Base-by-base conservation (phyloP, 1,284 basidiomycete species). In the Moniliophthora roreri region DNA sequence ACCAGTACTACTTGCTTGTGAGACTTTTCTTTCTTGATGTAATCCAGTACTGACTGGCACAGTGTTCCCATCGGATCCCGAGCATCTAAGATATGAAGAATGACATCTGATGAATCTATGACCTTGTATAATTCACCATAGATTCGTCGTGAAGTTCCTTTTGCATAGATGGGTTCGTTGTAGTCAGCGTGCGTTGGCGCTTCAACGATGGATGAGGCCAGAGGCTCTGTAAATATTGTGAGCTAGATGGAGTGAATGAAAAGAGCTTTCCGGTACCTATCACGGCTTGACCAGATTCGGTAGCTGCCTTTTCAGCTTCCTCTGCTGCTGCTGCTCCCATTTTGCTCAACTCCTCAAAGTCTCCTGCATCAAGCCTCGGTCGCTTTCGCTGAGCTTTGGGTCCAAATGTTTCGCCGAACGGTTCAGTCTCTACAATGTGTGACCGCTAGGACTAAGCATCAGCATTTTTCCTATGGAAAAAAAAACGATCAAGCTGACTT, bases 121-220 rank as follows among this genome's bases (percentile, higher is more conserved):
- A 99, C 97, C 72, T 99, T 99, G 82, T 99, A 99, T 21, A 99
- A 77, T 70, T 99, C 96, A 58, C 93, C 95, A 75, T 98, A 99
- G 60, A 99, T 99, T 52, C 97, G 85, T 42, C 89, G 79, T 21
- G 93, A 96, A 0, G 95, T 97, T 36, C 95, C 95, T 70, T 96
- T 95, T 53, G 88, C 84, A 65, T 93, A 95, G 58, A 95, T 92
- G 2, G 93, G 92, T 62, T 95, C 93, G 59, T 87, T 85, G 63
- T 81, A 79, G 62, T 91, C 87, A 1, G 88, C 86, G 58, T 91
- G 85, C 0, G 84, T 87, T 54, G 76, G 77, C 42, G 77, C 71
- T 57, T 82, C 78, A 20, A 73, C 59, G n/a, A 78, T 58, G 7
- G 74, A 69, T 5, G 74, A 77, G 35, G 71, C 73, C 41, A 75